Evolutionary conservation across 2,329 filamentous ascomycete species (phyloP).

Genomic region (Alternaria postmessia): DNA sequence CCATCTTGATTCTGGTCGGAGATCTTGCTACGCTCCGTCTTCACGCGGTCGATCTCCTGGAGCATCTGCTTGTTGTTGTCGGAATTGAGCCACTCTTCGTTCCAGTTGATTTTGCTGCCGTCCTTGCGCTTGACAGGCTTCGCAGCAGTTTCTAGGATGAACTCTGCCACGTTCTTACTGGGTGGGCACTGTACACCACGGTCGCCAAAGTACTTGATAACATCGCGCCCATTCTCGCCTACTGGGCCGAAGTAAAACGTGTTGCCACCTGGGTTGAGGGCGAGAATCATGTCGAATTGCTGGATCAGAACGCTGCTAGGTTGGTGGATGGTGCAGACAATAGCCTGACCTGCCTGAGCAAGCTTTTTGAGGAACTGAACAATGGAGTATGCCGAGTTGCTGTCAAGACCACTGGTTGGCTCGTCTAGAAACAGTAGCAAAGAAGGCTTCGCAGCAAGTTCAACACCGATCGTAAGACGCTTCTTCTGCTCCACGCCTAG

Average conservation of each 20-base stretch:
- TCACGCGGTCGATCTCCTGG: conserved; percentile 71
- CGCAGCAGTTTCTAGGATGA: conserved; percentile 71
- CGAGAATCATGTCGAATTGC: conserved; percentile 77
- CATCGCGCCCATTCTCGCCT: conserved; percentile 69
- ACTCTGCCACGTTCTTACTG: conserved; percentile 71
- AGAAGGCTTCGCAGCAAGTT: conserved; percentile 67
- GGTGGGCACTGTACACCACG: conserved; percentile 72
- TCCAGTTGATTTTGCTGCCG: conserved; percentile 72
- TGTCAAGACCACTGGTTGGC: conserved; percentile 74
- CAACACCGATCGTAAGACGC: conserved; percentile 76
- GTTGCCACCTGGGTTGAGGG: conserved; percentile 72
- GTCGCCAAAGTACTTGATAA: conserved; percentile 73
- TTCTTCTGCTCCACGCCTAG: conserved; percentile 76
- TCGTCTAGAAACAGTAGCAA: conserved; percentile 76
- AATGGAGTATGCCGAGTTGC: conserved; percentile 73
- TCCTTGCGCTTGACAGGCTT: conserved; percentile 62
- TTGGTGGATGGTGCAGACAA: conserved; percentile 78
- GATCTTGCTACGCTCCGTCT: conserved; percentile 63
- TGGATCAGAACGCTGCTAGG: conserved; percentile 74
- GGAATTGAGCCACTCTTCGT: conserved; percentile 75
- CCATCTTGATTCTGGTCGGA: conserved; percentile 17
- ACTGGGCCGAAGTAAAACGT: conserved; percentile 78
- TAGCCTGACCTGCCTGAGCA: conserved; percentile 71
- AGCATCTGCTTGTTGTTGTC: conserved; percentile 66
- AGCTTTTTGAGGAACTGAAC: conserved; percentile 74